Percentiles rank a stretch among this genome's conserved stretches.
These are phyloP conservation scores for Acacia crassicarpa DNA, from an alignment of 306 rosid species.

Conservation along the genomic window DNA sequence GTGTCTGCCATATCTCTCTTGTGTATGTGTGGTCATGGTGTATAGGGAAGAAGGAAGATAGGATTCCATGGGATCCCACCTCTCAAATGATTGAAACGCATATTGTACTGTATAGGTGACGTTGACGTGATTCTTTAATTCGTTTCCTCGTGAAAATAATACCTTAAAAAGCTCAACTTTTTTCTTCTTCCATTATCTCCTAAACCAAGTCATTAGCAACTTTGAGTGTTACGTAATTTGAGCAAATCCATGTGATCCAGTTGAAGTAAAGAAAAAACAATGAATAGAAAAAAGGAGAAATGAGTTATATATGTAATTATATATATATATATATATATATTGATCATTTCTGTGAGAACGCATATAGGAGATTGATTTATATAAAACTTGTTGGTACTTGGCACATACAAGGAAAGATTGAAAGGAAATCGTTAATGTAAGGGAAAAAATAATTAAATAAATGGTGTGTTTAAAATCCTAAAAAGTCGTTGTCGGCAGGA, in stretches of 20 bases:
- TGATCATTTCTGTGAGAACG: neutral
- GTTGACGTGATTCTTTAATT: neutral
- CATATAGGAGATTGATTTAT: neutral
- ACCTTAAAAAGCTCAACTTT: neutral
- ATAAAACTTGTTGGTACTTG: neutral
- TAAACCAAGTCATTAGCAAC: neutral
- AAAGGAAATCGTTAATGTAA: neutral
- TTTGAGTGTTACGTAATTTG: neutral
- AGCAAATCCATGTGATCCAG: neutral
- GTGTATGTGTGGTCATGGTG: neutral
- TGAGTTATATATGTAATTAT: neutral
- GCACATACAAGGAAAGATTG: neutral
- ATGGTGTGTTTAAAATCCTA: neutral
- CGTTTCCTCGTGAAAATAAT: neutral
- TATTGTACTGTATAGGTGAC: neutral
- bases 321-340: no score
- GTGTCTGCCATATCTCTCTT: neutral
- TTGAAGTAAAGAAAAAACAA: neutral
- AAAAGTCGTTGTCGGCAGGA: neutral
- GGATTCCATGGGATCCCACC: constrained; percentile 15
- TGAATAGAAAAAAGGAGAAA: neutral
- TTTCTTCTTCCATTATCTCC: neutral
- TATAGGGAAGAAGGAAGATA: constrained; percentile 7
- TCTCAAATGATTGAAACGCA: neutral
- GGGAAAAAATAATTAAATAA: neutral